Evolutionary conservation across 257 asterid genomes (phyloP).

Genomic region (Solanum stenotomum): DNA sequence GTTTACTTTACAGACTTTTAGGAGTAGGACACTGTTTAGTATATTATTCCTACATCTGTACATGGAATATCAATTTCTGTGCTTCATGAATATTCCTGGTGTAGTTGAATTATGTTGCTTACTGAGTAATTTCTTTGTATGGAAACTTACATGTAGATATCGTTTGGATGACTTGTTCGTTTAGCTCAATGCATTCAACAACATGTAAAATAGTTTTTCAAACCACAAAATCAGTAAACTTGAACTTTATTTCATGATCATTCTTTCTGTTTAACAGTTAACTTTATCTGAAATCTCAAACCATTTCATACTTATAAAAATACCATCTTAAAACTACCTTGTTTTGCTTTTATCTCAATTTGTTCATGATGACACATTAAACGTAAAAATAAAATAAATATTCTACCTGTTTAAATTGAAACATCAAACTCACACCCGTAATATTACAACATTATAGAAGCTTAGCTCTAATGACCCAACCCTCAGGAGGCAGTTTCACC

Average conservation of each 20-base stretch:
- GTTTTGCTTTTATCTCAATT: neutral
- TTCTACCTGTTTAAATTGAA: neutral
- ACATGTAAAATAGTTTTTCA: neutral
- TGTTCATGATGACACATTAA: neutral
- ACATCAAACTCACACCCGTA: neutral
- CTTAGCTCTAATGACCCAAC: neutral
- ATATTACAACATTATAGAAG: neutral
- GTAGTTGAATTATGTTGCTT: neutral
- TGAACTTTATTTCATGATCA: neutral
- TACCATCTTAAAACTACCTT: neutral
- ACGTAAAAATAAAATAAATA: neutral
- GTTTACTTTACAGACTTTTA: neutral
- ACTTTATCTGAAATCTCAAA: neutral
- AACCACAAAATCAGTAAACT: neutral
- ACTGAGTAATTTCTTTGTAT: neutral
- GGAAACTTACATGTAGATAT: neutral
- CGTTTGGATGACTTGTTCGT: neutral
- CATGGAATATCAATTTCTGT: neutral
- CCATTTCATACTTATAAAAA: neutral
- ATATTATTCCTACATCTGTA: neutral
- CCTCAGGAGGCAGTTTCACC: neutral
- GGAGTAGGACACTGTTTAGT: neutral
- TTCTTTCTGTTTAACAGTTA: neutral
- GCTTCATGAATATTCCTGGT: neutral
- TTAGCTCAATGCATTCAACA: neutral